Base-by-base conservation (phyloP, 2,329 filamentous ascomycete genomes). In the Talaromyces sp. region DNA sequence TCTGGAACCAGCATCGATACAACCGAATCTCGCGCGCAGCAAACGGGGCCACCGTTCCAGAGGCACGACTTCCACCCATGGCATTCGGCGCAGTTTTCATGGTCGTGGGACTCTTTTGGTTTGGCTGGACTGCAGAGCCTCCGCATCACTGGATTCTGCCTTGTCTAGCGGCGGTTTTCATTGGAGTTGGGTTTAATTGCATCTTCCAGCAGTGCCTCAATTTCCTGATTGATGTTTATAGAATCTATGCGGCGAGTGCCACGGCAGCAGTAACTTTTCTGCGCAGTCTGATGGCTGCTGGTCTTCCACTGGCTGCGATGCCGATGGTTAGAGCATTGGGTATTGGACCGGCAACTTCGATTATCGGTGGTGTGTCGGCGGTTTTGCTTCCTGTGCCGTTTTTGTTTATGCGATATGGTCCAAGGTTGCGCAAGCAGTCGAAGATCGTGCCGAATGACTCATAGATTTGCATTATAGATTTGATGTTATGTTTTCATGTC, bases 131-230 rank as follows among this genome's bases (percentile, higher is more conserved):
- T 29, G 63, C 34, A 10, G 47, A 60, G 11, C 58, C 49, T 58
- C 49, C 47, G 3, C 49, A 56, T 38, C 63, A 65, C 34, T 65
- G 63, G 63, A 40, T 65, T 11, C 15, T 65, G 38, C 63, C 63
- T n/a, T 61, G 59, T 27, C 11, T 65, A 36, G 58, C 63, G 13
- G 27, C 63, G 29, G 71, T 67, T 1, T 80, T 82, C 61, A 80
- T 84, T 53, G 81, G 80, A 1, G 76, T 75, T 4, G 82, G 81
- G 15, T 82, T 82, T 72, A 82, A 79, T 65, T 73, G 77, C 6
- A 77, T 80, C 29, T 82, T 82, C 67, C 79, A 82, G 65, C 79
- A 80, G 68, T 81, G 79, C 60, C 75, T 84, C 65, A 83, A 83
- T 67, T 82, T 79, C 58, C 72, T 83, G 1, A 76, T 83, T 22